Evolutionary conservation across 2,329 filamentous ascomycete species (phyloP), one percentile per base, ranked within the genome.

Genomic region (Cladophialophora psammophila): DNA sequence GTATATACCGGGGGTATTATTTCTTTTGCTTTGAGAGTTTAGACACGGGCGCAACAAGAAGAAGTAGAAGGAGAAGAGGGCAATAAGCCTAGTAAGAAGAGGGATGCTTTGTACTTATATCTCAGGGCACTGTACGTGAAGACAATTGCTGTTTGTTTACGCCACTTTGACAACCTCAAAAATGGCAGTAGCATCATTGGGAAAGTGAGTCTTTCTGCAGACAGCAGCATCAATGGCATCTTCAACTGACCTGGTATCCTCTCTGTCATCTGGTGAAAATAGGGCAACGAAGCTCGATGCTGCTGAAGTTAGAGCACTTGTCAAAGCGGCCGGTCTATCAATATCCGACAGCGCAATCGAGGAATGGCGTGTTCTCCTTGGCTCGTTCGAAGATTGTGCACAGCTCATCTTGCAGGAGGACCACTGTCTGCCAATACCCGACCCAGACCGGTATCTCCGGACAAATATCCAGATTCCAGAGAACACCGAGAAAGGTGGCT

Each of bases 401-500:
- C 60, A 63, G 60, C 35, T 45, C 60, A 12, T 63, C 1, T 35
- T 56, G 3, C 32, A 48, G n/a, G 52, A 55, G 26, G 60, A 63
- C 36, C 50, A 56, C 36, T 12, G 38, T 3, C 60, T 63, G 20
- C 60, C 60, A 15, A 40, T 32, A 5, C 60, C 52, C 3, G 50
- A 63, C 31, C 52, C 52, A 35, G 20, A 40, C 1, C 32, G 18
- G n/a, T 63, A 63, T 45, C 13, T 56, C 50, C 18, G 60, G 12
- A 45, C 60, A 31, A 35, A 63, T 32, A 45, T 63, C 13, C 48
- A 56, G 12, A 31, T 45, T 34, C 50, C 60, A 35, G 48, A 54
- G 52, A 20, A 63, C 52, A 63, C 31, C 35, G 20, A 55, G 5
- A 63, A 63, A 42, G 60, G 60, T 20, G 60, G 60, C 1, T 63